Evolutionary conservation across 257 asterid species (phyloP).

Genomic region (Fraxinus anomala): DNA sequence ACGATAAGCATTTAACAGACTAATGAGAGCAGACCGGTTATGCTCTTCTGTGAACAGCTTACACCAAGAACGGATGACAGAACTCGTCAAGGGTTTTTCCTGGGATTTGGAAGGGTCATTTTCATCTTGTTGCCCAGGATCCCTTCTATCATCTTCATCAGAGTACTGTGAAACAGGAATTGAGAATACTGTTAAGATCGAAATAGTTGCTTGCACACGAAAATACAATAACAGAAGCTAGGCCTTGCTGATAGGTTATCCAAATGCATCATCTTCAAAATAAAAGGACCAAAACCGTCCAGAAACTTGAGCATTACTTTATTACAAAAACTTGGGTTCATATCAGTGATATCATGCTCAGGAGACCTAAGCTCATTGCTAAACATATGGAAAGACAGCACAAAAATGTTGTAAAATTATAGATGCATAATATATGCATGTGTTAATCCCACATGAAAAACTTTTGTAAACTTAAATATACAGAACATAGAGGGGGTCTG

Average conservation of each 20-base stretch:
- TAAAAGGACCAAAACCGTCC: not conserved
- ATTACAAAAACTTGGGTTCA: not conserved
- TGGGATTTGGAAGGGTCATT: slow-evolving; percentile 39
- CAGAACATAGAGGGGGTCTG: not conserved
- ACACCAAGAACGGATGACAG: slow-evolving; percentile 58
- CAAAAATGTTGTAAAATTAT: not conserved
- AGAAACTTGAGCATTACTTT: slow-evolving; percentile 22
- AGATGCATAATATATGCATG: not conserved
- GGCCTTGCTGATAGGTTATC: slow-evolving; percentile 4
- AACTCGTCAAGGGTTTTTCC: slow-evolving; percentile 50
- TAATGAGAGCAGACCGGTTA: slow-evolving; percentile 52
- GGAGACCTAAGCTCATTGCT: slow-evolving; percentile 16
- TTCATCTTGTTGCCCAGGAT: slow-evolving; percentile 48
- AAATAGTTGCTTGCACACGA: slow-evolving; percentile 3
- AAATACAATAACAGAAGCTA: slow-evolving; percentile 1
- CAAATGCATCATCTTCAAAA: slow-evolving; percentile 1
- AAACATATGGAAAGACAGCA: slow-evolving; percentile 9
- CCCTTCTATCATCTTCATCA: slow-evolving; percentile 69
- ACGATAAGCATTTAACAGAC: slow-evolving; percentile 87
- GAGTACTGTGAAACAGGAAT: slow-evolving; percentile 51
- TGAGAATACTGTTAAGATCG: slow-evolving; percentile 3
- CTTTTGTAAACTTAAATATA: not conserved
- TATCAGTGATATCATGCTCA: not conserved
- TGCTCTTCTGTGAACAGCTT: slow-evolving; percentile 57
- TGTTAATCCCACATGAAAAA: not conserved